Percentiles rank a stretch among this genome's conserved stretches.
Evolutionary conservation across 2,329 filamentous ascomycete species (phyloP).

Genomic region (Epichloe aotearoae): DNA sequence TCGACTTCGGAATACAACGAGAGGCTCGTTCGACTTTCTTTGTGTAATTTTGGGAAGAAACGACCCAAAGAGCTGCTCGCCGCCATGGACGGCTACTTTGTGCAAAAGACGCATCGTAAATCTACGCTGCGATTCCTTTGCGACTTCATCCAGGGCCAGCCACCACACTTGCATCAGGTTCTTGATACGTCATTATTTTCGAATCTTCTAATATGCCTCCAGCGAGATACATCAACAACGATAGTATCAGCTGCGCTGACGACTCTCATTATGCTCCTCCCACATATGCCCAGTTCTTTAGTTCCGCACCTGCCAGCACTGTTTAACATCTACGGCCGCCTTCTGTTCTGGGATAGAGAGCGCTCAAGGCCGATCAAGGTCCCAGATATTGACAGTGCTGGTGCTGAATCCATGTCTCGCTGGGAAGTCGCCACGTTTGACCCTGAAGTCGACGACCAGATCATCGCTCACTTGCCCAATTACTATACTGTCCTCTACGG

Average conservation of each 20-base stretch:
- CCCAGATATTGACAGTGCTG: slow-evolving; percentile 17
- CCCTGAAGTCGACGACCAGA: slow-evolving; percentile 46
- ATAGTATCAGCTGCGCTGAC: slow-evolving; percentile 65
- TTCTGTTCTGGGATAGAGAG: slow-evolving; percentile 64
- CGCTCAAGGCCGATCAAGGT: slow-evolving; percentile 26
- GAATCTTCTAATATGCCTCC: slow-evolving; percentile 59
- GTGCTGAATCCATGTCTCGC: slow-evolving; percentile 18
- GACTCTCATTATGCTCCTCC: slow-evolving; percentile 66
- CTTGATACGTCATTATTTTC: slow-evolving; percentile 59
- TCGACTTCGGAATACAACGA: slow-evolving; percentile 31
- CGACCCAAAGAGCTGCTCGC: slow-evolving; percentile 57
- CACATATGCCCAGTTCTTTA: slow-evolving; percentile 64
- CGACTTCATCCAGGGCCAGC: slow-evolving; percentile 60
- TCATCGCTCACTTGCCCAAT: slow-evolving; percentile 53
- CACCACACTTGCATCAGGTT: slow-evolving; percentile 66
- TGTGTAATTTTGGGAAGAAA: slow-evolving; percentile 52
- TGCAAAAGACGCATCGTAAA: slow-evolving; percentile 49
- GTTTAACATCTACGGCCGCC: slow-evolving; percentile 69
- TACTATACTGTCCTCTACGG: slow-evolving; percentile 78
- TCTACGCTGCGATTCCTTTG: slow-evolving; percentile 54
- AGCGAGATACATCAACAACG: slow-evolving; percentile 64
- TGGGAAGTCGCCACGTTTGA: slow-evolving; percentile 56
- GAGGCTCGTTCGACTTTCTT: slow-evolving; percentile 34
- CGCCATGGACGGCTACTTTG: slow-evolving; percentile 51
- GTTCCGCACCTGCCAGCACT: slow-evolving; percentile 56